Evolutionary conservation across 2,329 filamentous ascomycete species (phyloP), one percentile per base, ranked within the genome.

Genomic region (Penicillium crustosum): DNA sequence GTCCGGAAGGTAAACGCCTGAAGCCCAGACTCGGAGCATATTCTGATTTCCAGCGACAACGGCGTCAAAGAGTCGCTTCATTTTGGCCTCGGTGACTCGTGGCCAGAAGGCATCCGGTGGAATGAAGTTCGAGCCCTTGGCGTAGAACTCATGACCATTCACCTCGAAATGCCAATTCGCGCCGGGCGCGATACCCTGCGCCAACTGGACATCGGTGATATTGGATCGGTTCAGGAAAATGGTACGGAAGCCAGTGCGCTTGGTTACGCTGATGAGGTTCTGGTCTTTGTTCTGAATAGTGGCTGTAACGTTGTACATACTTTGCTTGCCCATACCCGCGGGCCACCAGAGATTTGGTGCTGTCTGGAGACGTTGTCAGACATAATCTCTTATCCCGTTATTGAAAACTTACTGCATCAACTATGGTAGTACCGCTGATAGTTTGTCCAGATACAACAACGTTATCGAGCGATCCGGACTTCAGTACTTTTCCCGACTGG

Each of bases 141-240:
- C 84, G 63, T 86, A 88, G 62, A 88, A 85, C 13, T 84, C 81
- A 49, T 83, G 79, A 0, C 85, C 85, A 58, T 88, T 88, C 58
- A 88, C 78, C 66, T 88, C 84, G 61, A 88, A 88, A 66, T 88
- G 83, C 84, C 84, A 85, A 68, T 84, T 83, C 43, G 80, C 81
- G 8, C 82, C 83, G 0, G 80, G 78, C n/a, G 81, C 78, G 59
- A 86, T 81, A 2, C 85, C 83, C 57, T 78, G 74, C 1, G 77
- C 74, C 0, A 84, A 67, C 60, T 88, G 83, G 1, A 76, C 76
- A 0, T 82, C 75, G 0, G 82, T 82, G 25, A 87, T 81, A 4
- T 79, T 79, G 1, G 77, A 76, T 64, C 82, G 76, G 58, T 87
- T 86, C 19, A 86, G 74, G 7, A 86, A 80, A 44, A 87, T 86